Percentiles rank a stretch among this genome's conserved stretches.
phyloP scores from a whole-genome alignment of 257 asterid species.

The Hygrophila difformis region DNA sequence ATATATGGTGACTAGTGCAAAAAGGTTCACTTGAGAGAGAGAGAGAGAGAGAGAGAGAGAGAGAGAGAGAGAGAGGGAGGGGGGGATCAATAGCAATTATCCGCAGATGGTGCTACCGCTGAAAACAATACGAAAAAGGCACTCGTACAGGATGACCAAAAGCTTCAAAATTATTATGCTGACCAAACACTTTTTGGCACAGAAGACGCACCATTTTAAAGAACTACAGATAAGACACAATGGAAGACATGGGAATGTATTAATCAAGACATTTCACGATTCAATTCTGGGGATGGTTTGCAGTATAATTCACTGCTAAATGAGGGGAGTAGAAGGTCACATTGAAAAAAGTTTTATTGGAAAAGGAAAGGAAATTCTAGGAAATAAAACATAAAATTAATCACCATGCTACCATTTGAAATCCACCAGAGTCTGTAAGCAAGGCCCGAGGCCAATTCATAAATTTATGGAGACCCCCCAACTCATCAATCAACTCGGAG shows the following conservation, averaged over 20 bases:
- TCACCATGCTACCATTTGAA: conserved; percentile 77
- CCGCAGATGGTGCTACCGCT: too few species aligned
- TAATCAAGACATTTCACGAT: conserved; percentile 1
- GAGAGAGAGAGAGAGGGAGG: too few species aligned
- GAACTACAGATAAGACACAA: neutral
- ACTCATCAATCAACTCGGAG: conserved; percentile 87
- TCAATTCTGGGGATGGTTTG: neutral
- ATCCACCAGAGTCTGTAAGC: conserved; percentile 98
- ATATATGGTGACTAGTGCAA: too few species aligned
- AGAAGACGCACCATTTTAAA: too few species aligned
- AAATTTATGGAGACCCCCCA: conserved; percentile 95
- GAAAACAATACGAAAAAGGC: too few species aligned
- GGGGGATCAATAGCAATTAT: too few species aligned
- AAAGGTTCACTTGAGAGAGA: too few species aligned
- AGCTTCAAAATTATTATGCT: too few species aligned
- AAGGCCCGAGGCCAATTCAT: conserved; percentile 97
- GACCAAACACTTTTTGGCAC: too few species aligned
- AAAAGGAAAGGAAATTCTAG: neutral
- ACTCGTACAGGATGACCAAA: too few species aligned
- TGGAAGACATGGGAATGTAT: conserved; percentile 11
- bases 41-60: too few species aligned
- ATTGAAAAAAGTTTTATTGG: neutral
- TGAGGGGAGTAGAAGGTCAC: neutral
- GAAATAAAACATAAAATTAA: neutral
- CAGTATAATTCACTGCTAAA: neutral